phyloP scores from a whole-genome alignment of 371 early-diverging fungal genomes.

The Capillidium rhysosporum region DNA sequence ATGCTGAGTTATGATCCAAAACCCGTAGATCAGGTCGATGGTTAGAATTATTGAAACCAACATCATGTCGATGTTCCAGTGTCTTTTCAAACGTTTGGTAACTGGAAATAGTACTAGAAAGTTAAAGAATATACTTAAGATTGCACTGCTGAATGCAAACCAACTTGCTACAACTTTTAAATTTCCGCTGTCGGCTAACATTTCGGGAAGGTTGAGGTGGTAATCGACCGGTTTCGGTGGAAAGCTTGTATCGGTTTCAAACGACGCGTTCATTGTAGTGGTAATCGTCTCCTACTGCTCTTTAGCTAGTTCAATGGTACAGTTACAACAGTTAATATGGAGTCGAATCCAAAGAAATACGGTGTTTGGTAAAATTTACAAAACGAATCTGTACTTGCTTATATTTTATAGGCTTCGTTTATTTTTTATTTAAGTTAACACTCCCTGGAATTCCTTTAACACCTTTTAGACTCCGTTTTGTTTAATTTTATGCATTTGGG shows the following conservation, averaged over 20 bases:
- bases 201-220: background rate
- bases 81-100: background rate
- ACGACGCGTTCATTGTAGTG: background rate
- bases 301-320: too few relatives aligned
- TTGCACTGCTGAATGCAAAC: background rate
- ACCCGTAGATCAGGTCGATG: background rate
- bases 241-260: background rate
- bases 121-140: background rate
- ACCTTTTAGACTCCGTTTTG: too few relatives aligned
- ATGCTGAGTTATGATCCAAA: background rate
- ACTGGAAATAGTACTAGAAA: background rate
- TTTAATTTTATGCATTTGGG: too few relatives aligned
- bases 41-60: background rate
- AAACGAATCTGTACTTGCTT: too few relatives aligned
- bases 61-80: background rate
- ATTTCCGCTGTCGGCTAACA: background rate
- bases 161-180: background rate
- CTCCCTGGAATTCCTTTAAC: too few relatives aligned
- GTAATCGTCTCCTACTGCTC: too few relatives aligned
- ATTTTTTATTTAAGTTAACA: too few relatives aligned
- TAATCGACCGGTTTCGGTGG: background rate
- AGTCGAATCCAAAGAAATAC: too few relatives aligned
- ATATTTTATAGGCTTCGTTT: too few relatives aligned
- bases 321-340: too few relatives aligned
- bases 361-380: too few relatives aligned